Evolutionary conservation across 805 yeast genomes (phyloP).

Genomic region (baker's yeast (Saccharomyces cerevisiae)): DNA sequence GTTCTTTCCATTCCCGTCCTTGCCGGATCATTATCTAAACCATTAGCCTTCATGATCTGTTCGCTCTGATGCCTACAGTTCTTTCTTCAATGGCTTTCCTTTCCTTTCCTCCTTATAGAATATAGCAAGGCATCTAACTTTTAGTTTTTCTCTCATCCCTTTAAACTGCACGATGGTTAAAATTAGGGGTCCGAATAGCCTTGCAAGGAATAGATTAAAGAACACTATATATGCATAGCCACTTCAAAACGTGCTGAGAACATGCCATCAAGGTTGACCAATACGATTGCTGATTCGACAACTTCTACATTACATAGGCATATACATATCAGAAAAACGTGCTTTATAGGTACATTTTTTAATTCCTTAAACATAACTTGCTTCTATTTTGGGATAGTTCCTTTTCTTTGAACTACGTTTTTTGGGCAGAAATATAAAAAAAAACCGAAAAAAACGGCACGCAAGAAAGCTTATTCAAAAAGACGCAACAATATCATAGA

Average conservation of each 20-base stretch:
- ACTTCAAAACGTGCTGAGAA: background rate
- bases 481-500: too few species aligned
- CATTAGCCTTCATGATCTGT: background rate
- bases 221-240: background rate
- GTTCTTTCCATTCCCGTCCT: background rate
- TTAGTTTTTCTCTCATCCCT: background rate
- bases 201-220: background rate
- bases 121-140: background rate
- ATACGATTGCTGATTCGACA: background rate
- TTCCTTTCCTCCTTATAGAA: background rate
- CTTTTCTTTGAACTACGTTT: too few species aligned
- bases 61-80: background rate
- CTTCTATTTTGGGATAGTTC: too few species aligned
- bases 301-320: too few species aligned
- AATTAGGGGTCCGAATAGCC: background rate
- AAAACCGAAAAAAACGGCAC: too few species aligned
- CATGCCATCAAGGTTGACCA: background rate
- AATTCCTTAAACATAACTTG: too few species aligned
- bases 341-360: too few species aligned
- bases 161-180: background rate
- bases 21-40: background rate
- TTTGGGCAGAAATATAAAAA: too few species aligned
- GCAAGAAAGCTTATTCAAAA: too few species aligned
- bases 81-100: background rate
- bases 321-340: too few species aligned